Conservation (phyloP, 2,329 filamentous ascomycete species). For the Phaeosphaeria sp. region DNA sequence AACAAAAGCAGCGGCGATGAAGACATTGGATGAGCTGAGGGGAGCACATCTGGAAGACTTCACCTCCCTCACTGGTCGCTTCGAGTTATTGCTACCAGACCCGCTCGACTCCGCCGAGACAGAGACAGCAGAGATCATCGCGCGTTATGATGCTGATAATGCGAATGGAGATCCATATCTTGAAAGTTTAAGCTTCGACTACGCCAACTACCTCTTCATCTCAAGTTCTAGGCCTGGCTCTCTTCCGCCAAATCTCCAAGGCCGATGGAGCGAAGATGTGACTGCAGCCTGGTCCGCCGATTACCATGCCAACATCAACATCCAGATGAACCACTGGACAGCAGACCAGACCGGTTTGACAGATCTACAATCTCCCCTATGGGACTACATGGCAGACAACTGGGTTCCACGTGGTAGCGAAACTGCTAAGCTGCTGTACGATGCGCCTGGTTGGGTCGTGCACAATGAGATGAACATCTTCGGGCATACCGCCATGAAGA, state of each 20-base stretch:
- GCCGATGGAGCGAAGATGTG: conserved; percentile 60
- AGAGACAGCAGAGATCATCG: conserved; percentile 48
- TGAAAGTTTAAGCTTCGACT: conserved; percentile 62
- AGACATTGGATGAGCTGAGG: conserved; percentile 42
- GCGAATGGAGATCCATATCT: conserved; percentile 58
- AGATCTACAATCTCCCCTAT: conserved; percentile 55
- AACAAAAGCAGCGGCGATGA: conserved; percentile 44
- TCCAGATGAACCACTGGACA: conserved; percentile 69
- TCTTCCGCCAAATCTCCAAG: conserved; percentile 65
- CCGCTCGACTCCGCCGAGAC: conserved; percentile 47
- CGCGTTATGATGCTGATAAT: conserved; percentile 32
- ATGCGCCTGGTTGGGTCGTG: conserved; percentile 62
- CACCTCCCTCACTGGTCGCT: conserved; percentile 46
- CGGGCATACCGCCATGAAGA: conserved; percentile 62
- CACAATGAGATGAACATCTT: conserved; percentile 68
- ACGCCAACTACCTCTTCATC: conserved; percentile 62
- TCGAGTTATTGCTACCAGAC: conserved; percentile 57
- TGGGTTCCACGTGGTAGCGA: conserved; percentile 62
- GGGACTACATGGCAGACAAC: conserved; percentile 61
- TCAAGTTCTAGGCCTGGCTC: conserved; percentile 58
- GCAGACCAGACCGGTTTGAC: conserved; percentile 61
- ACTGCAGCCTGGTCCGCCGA: conserved; percentile 60
- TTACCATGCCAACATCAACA: conserved; percentile 66
- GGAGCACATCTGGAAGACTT: conserved; percentile 53
- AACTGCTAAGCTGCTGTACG: conserved; percentile 62